Percentiles rank a stretch among this genome's conserved stretches.
These are phyloP conservation scores for Penicillium argentinense DNA, from an alignment of 495 filamentous ascomycete genomes.

Conservation along the genomic window DNA sequence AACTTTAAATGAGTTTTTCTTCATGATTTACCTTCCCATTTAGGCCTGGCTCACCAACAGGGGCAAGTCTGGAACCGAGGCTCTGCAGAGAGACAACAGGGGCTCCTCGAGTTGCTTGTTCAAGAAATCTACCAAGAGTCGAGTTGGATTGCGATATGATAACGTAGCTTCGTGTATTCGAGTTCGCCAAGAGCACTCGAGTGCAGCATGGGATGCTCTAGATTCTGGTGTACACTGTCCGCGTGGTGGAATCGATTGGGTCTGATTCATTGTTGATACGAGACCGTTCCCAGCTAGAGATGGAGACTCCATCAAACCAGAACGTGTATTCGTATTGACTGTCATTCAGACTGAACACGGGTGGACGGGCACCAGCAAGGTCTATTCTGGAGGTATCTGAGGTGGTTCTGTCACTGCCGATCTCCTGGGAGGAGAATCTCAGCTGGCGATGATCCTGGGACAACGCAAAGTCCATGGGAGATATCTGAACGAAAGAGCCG, in stretches of 20 bases:
- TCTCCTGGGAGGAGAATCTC: no score
- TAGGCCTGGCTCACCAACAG: neutral
- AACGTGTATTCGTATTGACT: slow-evolving; percentile 24
- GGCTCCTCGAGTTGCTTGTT: neutral
- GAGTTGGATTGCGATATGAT: neutral
- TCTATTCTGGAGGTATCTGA: neutral
- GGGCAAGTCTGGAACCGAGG: neutral
- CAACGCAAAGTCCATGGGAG: neutral
- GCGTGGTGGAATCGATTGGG: neutral
- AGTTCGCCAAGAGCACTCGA: no score
- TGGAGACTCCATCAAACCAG: slow-evolving; percentile 33
- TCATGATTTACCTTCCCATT: neutral
- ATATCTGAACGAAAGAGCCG: slow-evolving; percentile 7
- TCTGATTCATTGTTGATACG: neutral
- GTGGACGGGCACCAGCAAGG: neutral
- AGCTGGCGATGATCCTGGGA: no score
- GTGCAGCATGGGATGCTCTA: neutral
- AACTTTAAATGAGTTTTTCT: slow-evolving; percentile 2
- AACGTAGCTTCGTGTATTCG: no score
- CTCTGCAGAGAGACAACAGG: neutral
- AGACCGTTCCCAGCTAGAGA: slow-evolving; percentile 28
- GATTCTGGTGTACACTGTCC: slow-evolving; percentile 5
- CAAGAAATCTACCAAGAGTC: neutral
- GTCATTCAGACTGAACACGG: neutral
- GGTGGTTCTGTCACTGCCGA: no score